Evolutionary conservation across 2,329 filamentous ascomycete species (phyloP).

Genomic region (Pleurostoma richardsiae): DNA sequence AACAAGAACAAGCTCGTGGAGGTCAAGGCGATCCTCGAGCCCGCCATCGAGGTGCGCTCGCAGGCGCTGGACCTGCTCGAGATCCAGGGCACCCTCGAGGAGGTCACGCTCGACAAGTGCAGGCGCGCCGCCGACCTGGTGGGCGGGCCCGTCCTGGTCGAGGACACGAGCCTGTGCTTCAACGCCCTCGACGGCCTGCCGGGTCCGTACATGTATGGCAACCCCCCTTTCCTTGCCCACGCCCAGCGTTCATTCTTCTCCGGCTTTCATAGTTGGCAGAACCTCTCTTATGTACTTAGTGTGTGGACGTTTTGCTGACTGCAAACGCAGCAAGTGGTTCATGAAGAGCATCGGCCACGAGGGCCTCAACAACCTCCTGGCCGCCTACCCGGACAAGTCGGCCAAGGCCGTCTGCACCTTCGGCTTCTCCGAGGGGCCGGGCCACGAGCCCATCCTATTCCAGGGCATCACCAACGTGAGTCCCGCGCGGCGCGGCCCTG

Average conservation of each 20-base stretch:
- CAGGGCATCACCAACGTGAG: conserved; percentile 80
- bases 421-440: conserved; percentile 82
- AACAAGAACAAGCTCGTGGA: conserved; percentile 93
- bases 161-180: conserved; percentile 94
- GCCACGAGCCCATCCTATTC: conserved; percentile 79
- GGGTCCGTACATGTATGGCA: conserved; percentile 83
- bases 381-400: conserved; percentile 83
- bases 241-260: not conserved
- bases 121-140: conserved; percentile 74
- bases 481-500: conserved; percentile 4
- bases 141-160: conserved; percentile 73
- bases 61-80: conserved; percentile 78
- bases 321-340: conserved; percentile 94
- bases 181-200: conserved; percentile 86
- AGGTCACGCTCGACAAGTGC: conserved; percentile 87
- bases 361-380: conserved; percentile 85
- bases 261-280: not conserved
- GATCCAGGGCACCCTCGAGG: conserved; percentile 87
- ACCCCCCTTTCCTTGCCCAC: not conserved
- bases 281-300: not conserved
- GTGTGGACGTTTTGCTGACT: conserved; percentile 25
- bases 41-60: conserved; percentile 67
- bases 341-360: conserved; percentile 75
- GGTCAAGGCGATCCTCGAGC: conserved; percentile 79
- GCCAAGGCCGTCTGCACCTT: conserved; percentile 96